phyloP scores from a whole-genome alignment of 768 basidiomycete genomes.

The Boletus edulis region DNA sequence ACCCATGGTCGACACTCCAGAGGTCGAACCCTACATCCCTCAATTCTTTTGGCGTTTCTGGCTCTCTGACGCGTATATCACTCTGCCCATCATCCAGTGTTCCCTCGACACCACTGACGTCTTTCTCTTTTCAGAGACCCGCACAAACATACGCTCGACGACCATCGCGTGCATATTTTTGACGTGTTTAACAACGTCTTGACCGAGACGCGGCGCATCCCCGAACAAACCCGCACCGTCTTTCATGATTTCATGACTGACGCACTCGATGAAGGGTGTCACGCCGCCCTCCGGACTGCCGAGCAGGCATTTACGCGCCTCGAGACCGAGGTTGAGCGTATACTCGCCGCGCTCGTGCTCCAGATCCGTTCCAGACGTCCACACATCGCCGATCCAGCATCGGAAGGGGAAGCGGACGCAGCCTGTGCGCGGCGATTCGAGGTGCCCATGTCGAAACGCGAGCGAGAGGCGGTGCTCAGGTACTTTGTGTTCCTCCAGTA shows the following conservation, averaged over 20 bases:
- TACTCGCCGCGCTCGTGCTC: slow-evolving; percentile 36
- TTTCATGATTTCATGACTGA: slow-evolving; percentile 42
- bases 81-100: neutral
- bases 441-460: slow-evolving; percentile 19
- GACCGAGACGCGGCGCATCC: slow-evolving; percentile 41
- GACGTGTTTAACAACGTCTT: slow-evolving; percentile 52
- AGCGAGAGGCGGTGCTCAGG: slow-evolving; percentile 41
- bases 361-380: slow-evolving; percentile 24
- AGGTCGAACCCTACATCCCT: slow-evolving; percentile 41
- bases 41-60: slow-evolving; percentile 50
- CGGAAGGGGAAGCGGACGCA: neutral
- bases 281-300: slow-evolving; percentile 37
- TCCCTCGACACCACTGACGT: neutral
- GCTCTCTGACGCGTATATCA: slow-evolving; percentile 42
- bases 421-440: slow-evolving; percentile 14
- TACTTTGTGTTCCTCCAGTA: slow-evolving; percentile 59
- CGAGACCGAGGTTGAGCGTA: slow-evolving; percentile 41
- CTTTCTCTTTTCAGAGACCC: slow-evolving; percentile 16
- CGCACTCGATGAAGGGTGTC: slow-evolving; percentile 36
- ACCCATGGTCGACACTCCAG: slow-evolving; percentile 1
- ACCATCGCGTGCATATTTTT: slow-evolving; percentile 48
- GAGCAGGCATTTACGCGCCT: slow-evolving; percentile 43
- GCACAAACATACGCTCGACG: slow-evolving; percentile 30
- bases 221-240: slow-evolving; percentile 33
- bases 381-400: neutral